Evolutionary conservation across 495 filamentous ascomycete genomes (phyloP), one percentile per base, ranked within the genome.

Genomic region (Neurospora sp.): DNA sequence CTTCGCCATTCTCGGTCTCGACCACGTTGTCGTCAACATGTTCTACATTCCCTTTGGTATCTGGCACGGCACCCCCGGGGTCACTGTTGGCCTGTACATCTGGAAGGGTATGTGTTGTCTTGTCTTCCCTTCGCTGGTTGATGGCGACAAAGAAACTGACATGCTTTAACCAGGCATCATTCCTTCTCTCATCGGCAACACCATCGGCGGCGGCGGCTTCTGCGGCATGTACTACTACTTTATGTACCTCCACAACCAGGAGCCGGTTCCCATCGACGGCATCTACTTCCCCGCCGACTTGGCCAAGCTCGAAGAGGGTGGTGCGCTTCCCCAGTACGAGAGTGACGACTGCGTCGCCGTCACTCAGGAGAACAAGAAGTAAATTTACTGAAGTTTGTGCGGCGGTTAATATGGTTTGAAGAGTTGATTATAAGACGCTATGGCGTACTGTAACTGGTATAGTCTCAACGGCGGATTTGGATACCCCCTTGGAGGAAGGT

Each of bases 11-110:
- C 80, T 91, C 6, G 87, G 85, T 0, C 83, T 90, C 7, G 88
- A 90, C 45, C 89, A 90, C 79, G 88, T 90, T 61, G 86, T 90
- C 38, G 88, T 88, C 59, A 90, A 90, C 75, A 90, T 90, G 87
- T 89, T 88, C 42, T 89, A 89, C 75, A 86, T 90, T 42, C 88
- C 88, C 9, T 77, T 87, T 75, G 86, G 79, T 9, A 88, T 91
- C 38, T 90, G 84, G 79, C 74, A 87, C 1, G 81, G 80, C 0
- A 82, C 88, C 0, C 87, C 88, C 0, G 78, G 76, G 1, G 81
- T 91, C 35, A 82, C 80, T 1, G 83, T 87, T 9, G 82, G 84
- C 1, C 78, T 89, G 68, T 90, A 91, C 69, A 89, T 90, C 76
- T 91, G 88, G 88, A 90, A 91, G 75, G 86, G 76, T 75, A 69